Base-by-base conservation (phyloP, 352 stramenopile species). In the Phytophthora crassamura region DNA sequence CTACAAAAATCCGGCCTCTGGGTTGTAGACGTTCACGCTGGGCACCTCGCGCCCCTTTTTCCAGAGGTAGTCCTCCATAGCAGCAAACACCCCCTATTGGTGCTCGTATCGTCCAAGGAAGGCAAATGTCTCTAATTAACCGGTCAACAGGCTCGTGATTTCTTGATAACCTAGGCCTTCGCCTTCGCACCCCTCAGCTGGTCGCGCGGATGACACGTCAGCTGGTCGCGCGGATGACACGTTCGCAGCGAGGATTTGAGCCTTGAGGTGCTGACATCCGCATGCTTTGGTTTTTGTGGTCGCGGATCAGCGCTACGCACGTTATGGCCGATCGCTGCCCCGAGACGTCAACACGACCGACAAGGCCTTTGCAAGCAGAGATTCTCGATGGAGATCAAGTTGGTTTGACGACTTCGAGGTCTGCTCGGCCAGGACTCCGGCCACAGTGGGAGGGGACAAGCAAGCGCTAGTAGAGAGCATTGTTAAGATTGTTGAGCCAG, bases 51-150 rank as follows among this genome's bases (percentile, higher is more conserved):
- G 69, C 2, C 74, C 72, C 36, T 69, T 71, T 59, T 86, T 86
- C 74, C 74, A 84, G 43, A 84, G 61, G 52, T 76, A 78, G 9
- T 72, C 77, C 40, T 86, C 72, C 77, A 86, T 86, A 34, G 18
- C 43, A 15, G 9, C 33, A 6, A 54, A 28, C n/a, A n/a, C n/a
- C n/a, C n/a, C n/a, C n/a, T n/a, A n/a, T n/a, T n/a, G n/a, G n/a
- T n/a, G n/a, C n/a, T n/a, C n/a, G n/a, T n/a, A n/a, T n/a, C n/a
- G n/a, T n/a, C n/a, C n/a, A n/a, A n/a, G n/a, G n/a, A n/a, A n/a
- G n/a, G n/a, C n/a, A n/a, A n/a, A n/a, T n/a, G n/a, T n/a, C n/a
- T n/a, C n/a, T n/a, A n/a, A n/a, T n/a, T n/a, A n/a, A n/a, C n/a
- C n/a, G n/a, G n/a, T n/a, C n/a, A n/a, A n/a, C n/a, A n/a, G n/a